Evolutionary conservation across 331 rosid species (phyloP).

Genomic region (Acacia concinna): DNA sequence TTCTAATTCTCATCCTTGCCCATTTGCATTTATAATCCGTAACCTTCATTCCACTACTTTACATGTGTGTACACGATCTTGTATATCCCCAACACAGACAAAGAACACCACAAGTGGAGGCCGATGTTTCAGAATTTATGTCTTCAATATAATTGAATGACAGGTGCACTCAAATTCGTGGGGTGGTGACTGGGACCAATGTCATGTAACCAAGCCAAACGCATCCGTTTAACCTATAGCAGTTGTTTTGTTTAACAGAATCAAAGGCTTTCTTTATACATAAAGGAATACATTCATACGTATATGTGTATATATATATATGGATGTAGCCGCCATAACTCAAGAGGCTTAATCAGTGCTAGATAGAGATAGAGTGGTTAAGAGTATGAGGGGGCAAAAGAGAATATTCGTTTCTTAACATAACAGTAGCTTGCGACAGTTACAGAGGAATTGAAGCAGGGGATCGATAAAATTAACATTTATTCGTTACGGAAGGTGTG

Average conservation of each 20-base stretch:
- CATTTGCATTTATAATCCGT: neutral
- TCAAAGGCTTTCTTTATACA: no score
- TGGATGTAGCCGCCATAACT: neutral
- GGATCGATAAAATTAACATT: neutral
- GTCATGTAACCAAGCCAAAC: no score
- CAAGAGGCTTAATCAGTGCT: neutral
- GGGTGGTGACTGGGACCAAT: no score
- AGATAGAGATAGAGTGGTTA: neutral
- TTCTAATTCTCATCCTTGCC: neutral
- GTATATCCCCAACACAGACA: neutral
- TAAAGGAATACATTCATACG: no score
- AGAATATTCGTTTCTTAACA: neutral
- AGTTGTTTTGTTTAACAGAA: no score
- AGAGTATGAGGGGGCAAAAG: neutral
- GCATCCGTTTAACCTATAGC: no score
- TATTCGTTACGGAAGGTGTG: neutral
- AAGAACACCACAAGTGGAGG: neutral
- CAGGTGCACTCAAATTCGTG: no score
- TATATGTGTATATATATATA: no score
- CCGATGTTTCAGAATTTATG: neutral
- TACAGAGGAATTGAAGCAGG: neutral
- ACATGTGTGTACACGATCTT: neutral
- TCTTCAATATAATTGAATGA: neutral
- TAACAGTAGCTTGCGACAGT: neutral
- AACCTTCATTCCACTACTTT: neutral